Evolutionary conservation across 139 green algal species (phyloP).

Genomic region (Klebsormidium nitens): DNA sequence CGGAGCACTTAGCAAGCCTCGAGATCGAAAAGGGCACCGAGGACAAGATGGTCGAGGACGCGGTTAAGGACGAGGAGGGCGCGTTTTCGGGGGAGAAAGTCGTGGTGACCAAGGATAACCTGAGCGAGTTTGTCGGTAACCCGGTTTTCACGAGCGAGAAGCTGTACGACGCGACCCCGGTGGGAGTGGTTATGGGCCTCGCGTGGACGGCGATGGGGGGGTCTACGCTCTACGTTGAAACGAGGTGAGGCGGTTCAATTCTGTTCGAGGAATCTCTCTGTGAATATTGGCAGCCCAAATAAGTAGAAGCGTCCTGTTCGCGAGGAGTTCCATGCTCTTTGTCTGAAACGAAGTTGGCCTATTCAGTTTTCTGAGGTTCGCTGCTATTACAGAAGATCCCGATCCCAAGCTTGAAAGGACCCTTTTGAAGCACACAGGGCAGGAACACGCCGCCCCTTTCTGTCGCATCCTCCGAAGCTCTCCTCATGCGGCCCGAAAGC

Average conservation of each 20-base stretch:
- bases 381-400: not conserved
- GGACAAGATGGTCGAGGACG: not conserved
- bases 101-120: slow-evolving; percentile 46
- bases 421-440: no score
- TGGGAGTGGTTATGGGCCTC: slow-evolving; percentile 92
- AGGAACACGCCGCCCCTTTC: no score
- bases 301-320: not conserved
- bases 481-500: no score
- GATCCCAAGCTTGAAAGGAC: no score
- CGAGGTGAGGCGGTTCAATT: no score
- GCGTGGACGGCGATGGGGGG: slow-evolving; percentile 95
- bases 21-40: slow-evolving; percentile 2
- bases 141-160: slow-evolving; percentile 80
- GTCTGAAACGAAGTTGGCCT: not conserved
- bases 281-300: no score
- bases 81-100: slow-evolving; percentile 47
- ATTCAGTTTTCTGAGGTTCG: not conserved
- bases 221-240: slow-evolving; percentile 85
- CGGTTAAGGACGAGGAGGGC: slow-evolving; percentile 38
- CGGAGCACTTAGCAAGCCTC: no score
- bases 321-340: not conserved
- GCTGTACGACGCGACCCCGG: slow-evolving; percentile 70
- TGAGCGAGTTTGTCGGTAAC: slow-evolving; percentile 85
- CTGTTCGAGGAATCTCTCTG: no score
- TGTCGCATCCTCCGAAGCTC: no score